Percentiles rank a stretch among this genome's conserved stretches.
Conservation (phyloP, 2,329 filamentous ascomycete species). For the Phialemoniopsis sp. region DNA sequence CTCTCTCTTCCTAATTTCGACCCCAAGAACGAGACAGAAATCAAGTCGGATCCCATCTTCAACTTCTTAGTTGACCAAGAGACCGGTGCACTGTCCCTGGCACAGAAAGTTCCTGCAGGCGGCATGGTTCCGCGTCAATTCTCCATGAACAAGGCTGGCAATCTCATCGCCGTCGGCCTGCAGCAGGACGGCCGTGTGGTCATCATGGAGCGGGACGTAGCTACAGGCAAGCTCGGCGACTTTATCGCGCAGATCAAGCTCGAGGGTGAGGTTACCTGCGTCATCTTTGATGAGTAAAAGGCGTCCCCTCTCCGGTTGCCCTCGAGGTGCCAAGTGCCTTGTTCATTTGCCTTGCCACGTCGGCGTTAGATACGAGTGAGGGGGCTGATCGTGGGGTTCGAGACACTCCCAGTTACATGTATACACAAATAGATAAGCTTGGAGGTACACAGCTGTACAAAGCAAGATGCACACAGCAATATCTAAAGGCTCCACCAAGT, state of each 20-base stretch:
- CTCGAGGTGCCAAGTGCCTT: too few relatives aligned
- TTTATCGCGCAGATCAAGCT: conserved; percentile 38
- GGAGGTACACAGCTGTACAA: too few relatives aligned
- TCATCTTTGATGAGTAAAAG: conserved; percentile 40
- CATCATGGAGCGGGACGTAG: conserved; percentile 55
- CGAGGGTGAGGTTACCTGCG: conserved; percentile 38
- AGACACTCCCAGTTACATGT: too few relatives aligned
- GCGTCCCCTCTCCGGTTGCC: too few relatives aligned
- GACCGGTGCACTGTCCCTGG: conserved; percentile 50
- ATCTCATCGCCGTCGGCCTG: conserved; percentile 61
- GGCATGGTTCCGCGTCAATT: conserved; percentile 66
- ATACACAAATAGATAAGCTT: too few relatives aligned
- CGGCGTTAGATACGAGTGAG: too few relatives aligned
- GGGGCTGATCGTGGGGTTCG: too few relatives aligned
- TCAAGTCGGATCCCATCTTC: conserved; percentile 61
- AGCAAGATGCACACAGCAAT: too few relatives aligned
- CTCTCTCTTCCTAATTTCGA: conserved; percentile 46
- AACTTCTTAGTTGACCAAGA: conserved; percentile 51
- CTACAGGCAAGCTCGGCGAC: conserved; percentile 51
- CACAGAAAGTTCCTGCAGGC: conserved; percentile 58
- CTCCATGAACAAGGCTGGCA: conserved; percentile 59
- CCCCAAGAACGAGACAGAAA: conserved; percentile 31
- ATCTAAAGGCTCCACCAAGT: too few relatives aligned
- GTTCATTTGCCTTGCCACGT: too few relatives aligned
- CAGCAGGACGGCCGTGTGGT: conserved; percentile 58